Percentiles rank a stretch among this genome's conserved stretches.
These are phyloP conservation scores for Rhodotorula diobovata DNA, from an alignment of 768 basidiomycete species.

Conservation along the genomic window DNA sequence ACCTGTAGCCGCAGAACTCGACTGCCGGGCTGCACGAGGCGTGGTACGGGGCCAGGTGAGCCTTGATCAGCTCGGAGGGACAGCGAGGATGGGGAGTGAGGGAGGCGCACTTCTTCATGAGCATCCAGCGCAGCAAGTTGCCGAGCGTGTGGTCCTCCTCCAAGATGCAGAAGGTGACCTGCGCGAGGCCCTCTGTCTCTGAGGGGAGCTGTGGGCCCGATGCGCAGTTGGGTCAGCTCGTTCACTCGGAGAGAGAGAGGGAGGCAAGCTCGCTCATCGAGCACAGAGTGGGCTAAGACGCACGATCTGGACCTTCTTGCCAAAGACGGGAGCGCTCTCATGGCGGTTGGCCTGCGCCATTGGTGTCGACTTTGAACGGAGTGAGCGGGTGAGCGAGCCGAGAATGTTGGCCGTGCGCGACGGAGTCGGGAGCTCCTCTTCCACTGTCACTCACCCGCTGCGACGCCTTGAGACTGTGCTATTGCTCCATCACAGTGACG, in stretches of 20 bases:
- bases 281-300: background rate
- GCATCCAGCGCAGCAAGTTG: slow-evolving; percentile 91
- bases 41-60: slow-evolving; percentile 2
- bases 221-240: background rate
- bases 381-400: background rate
- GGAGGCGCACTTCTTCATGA: slow-evolving; percentile 89
- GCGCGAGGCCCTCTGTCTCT: slow-evolving; percentile 71
- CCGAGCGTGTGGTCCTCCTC: slow-evolving; percentile 96
- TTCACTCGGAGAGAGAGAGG: background rate
- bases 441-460: no score
- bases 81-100: background rate
- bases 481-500: no score
- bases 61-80: slow-evolving; percentile 17
- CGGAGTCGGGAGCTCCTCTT: no score
- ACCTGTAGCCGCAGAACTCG: slow-evolving; percentile 98
- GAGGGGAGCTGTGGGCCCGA: slow-evolving; percentile 62
- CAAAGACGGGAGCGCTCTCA: slow-evolving; percentile 19
- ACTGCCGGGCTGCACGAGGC: slow-evolving; percentile 72
- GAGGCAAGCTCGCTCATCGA: no score
- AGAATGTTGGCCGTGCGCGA: no score
- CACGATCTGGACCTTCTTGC: slow-evolving; percentile 32
- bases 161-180: slow-evolving; percentile 84
- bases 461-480: no score
- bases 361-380: no score
- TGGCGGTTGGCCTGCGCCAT: slow-evolving; percentile 15